These are phyloP conservation scores for Cetradonia linearis DNA, from an alignment of 495 filamentous ascomycete species.

Conservation along the genomic window DNA sequence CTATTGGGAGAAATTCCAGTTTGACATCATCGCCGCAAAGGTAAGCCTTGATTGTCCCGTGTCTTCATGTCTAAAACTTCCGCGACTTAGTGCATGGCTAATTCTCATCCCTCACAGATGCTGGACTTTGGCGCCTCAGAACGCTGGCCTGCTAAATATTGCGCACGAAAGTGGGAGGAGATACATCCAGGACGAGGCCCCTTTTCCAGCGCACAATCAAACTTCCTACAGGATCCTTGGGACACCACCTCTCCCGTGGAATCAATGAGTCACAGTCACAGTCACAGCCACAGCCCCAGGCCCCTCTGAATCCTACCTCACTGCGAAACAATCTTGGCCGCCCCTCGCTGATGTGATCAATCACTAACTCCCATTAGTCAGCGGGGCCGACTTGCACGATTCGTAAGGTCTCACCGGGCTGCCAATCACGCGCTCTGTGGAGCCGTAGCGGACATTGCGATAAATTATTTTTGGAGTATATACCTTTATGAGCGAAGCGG, in stretches of 20 bases:
- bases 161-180: conserved; percentile 28
- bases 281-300: conserved; percentile 13
- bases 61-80: not conserved
- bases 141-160: conserved; percentile 29
- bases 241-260: conserved; percentile 25
- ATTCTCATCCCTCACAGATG: conserved; percentile 20
- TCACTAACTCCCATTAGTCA: not conserved
- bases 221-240: conserved; percentile 26
- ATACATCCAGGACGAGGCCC: conserved; percentile 25
- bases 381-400: not conserved
- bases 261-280: conserved; percentile 21
- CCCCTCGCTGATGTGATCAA: not conserved
- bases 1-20: conserved; percentile 43
- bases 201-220: conserved; percentile 19
- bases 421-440: not conserved
- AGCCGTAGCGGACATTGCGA: not conserved
- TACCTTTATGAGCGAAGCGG: not conserved
- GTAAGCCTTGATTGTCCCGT: conserved; percentile 26
- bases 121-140: conserved; percentile 28
- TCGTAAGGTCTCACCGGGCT: not conserved
- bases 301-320: conserved; percentile 9
- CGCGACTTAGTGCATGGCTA: conserved; percentile 9
- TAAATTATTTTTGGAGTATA: not conserved
- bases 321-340: not conserved
- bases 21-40: conserved; percentile 41